Conservation (phyloP, 805 yeast species). For the Candida quercuum region DNA sequence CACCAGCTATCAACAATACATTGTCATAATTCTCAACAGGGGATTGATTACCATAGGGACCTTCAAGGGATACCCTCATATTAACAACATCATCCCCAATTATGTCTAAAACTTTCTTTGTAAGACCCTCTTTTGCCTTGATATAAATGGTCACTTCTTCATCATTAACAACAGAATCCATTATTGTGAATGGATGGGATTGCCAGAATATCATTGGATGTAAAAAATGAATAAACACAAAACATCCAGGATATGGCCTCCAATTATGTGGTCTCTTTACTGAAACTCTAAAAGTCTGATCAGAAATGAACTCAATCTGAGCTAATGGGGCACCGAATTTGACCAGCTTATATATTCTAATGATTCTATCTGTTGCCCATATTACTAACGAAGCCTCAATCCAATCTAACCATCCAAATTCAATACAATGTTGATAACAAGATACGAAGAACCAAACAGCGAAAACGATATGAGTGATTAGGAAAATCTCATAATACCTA, state of each 20-base stretch:
- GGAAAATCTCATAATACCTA: conserved; percentile 54
- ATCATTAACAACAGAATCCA: conserved; percentile 33
- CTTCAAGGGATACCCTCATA: conserved; percentile 46
- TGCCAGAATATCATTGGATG: conserved; percentile 53
- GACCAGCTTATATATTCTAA: conserved; percentile 35
- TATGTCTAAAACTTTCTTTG: conserved; percentile 28
- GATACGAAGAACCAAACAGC: conserved; percentile 48
- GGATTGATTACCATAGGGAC: conserved; percentile 51
- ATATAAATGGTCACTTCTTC: conserved; percentile 37
- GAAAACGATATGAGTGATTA: conserved; percentile 49
- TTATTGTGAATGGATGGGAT: conserved; percentile 66
- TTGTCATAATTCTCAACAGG: conserved; percentile 33
- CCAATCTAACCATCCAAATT: conserved; percentile 49
- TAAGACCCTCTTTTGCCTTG: conserved; percentile 52
- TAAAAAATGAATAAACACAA: conserved; percentile 51
- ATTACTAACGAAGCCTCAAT: conserved; percentile 32
- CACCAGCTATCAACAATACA: conserved; percentile 42
- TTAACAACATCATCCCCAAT: conserved; percentile 21
- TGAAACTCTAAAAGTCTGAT: conserved; percentile 41
- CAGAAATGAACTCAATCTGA: conserved; percentile 21
- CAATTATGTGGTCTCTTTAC: conserved; percentile 39
- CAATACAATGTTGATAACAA: conserved; percentile 54
- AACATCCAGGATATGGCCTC: conserved; percentile 49
- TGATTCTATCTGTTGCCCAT: conserved; percentile 36
- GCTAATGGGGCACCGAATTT: conserved; percentile 20